Conservation (phyloP, 352 stramenopile genomes). For the Phytophthora agathidicida region DNA sequence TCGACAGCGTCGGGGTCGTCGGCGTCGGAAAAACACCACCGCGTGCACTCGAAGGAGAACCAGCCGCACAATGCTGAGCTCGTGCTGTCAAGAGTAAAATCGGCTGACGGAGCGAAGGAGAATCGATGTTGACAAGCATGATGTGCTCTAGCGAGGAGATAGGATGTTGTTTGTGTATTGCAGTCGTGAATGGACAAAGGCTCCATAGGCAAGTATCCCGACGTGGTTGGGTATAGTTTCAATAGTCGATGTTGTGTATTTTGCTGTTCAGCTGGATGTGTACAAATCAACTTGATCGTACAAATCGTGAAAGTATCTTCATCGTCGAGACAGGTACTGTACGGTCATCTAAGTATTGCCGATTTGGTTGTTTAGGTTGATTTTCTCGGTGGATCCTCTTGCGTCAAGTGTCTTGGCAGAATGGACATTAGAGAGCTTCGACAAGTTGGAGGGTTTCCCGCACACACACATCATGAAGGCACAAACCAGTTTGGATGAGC, state of each 20-base stretch:
- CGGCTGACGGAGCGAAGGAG: constrained; percentile 8
- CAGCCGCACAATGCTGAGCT: constrained; percentile 6
- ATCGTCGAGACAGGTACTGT: too few species aligned
- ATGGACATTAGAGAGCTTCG: constrained; percentile 5
- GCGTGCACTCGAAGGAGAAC: constrained; percentile 14
- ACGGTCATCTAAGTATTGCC: too few species aligned
- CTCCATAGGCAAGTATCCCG: constrained; percentile 14
- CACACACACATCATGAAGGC: constrained; percentile 1
- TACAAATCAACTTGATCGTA: too few species aligned
- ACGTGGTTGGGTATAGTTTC: constrained; percentile 2
- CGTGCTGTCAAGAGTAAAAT: constrained; percentile 13
- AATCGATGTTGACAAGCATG: constrained; percentile 10
- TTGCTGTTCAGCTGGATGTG: too few species aligned
- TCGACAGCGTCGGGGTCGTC: constrained; percentile 18
- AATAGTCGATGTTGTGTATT: constrained; percentile 29
- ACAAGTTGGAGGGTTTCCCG: constrained; percentile 1
- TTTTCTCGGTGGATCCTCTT: too few species aligned
- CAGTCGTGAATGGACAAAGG: constrained; percentile 11
- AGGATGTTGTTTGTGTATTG: constrained; percentile 17
- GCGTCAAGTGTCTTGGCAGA: too few species aligned
- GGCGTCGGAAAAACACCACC: constrained; percentile 10
- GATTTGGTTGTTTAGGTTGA: too few species aligned
- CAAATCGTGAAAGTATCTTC: too few species aligned
- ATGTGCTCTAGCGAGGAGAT: constrained; percentile 9
- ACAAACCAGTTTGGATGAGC: not conserved